These are phyloP conservation scores for Paraphaeosphaeria sporulosa DNA, from an alignment of 2,329 filamentous ascomycete species.

Conservation along the genomic window DNA sequence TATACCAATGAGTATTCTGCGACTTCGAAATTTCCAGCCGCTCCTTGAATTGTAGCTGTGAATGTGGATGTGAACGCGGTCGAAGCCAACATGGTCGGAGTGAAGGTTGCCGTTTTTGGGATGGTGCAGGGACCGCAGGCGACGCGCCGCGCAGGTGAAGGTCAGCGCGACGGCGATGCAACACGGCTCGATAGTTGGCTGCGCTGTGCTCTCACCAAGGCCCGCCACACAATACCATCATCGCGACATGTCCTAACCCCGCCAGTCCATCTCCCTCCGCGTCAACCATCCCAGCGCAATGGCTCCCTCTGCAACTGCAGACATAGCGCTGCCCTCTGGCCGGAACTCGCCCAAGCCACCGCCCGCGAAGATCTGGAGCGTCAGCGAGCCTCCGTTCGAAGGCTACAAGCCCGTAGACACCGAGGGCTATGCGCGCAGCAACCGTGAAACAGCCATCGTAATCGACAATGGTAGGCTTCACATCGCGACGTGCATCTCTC, in stretches of 20 bases:
- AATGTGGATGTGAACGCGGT: neutral
- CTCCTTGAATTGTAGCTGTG: too few species aligned
- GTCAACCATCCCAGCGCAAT: slow-evolving; percentile 30
- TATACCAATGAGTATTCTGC: neutral
- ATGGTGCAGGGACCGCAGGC: slow-evolving; percentile 34
- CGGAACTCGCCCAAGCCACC: slow-evolving; percentile 62
- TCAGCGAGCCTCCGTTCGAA: slow-evolving; percentile 67
- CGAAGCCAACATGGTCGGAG: neutral
- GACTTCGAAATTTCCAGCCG: too few species aligned
- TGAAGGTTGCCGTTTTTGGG: slow-evolving; percentile 15
- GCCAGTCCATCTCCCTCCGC: slow-evolving; percentile 19
- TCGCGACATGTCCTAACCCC: slow-evolving; percentile 37
- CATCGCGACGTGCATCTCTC: slow-evolving; percentile 10
- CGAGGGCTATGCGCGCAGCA: slow-evolving; percentile 76
- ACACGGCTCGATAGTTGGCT: slow-evolving; percentile 21
- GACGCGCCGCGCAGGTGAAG: slow-evolving; percentile 18
- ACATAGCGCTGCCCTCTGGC: slow-evolving; percentile 51
- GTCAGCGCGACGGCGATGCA: slow-evolving; percentile 28
- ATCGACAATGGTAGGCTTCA: slow-evolving; percentile 86
- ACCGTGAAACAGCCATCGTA: slow-evolving; percentile 75
- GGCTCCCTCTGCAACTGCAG: slow-evolving; percentile 47
- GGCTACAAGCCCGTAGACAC: slow-evolving; percentile 65
- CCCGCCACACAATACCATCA: slow-evolving; percentile 17
- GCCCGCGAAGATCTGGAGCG: slow-evolving; percentile 60
- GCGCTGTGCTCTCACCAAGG: slow-evolving; percentile 25